Evolutionary conservation across 2,329 filamentous ascomycete genomes (phyloP).

Genomic region (Colletotrichum sp.): DNA sequence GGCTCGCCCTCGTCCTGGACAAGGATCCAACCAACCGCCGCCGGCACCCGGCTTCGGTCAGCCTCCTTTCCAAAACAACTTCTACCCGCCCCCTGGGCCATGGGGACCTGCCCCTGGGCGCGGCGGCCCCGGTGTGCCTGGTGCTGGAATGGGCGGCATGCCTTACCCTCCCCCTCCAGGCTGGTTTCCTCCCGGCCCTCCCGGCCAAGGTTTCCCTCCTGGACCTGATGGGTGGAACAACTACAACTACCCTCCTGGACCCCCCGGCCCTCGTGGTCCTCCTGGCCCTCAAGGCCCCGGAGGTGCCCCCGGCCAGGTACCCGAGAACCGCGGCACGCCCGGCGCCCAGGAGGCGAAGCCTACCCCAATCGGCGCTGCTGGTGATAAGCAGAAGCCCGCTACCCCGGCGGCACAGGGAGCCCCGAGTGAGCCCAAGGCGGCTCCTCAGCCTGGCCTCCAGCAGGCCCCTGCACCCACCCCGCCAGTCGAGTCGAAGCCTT

Average conservation of each 20-base stretch:
- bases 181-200: slow-evolving; percentile 73
- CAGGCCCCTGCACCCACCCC: slow-evolving; percentile 61
- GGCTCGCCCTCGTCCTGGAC: slow-evolving; percentile 45
- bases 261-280: slow-evolving; percentile 61
- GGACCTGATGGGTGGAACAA: slow-evolving; percentile 46
- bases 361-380: slow-evolving; percentile 55
- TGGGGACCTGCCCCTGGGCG: slow-evolving; percentile 59
- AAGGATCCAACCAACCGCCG: slow-evolving; percentile 34
- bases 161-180: slow-evolving; percentile 79
- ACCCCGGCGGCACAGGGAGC: slow-evolving; percentile 43
- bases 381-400: slow-evolving; percentile 53
- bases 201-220: slow-evolving; percentile 76
- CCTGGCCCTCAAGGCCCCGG: slow-evolving; percentile 41
- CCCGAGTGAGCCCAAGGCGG: slow-evolving; percentile 14
- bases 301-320: slow-evolving; percentile 29
- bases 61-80: slow-evolving; percentile 50
- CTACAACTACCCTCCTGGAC: slow-evolving; percentile 63
- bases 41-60: slow-evolving; percentile 47
- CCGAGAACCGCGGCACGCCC: slow-evolving; percentile 24
- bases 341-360: slow-evolving; percentile 47
- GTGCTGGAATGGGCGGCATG: slow-evolving; percentile 69
- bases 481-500: slow-evolving; percentile 73
- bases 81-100: slow-evolving; percentile 57
- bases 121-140: slow-evolving; percentile 33
- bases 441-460: slow-evolving; percentile 23